Conservation (phyloP, 495 filamentous ascomycete species). For the Neurospora africana region DNA sequence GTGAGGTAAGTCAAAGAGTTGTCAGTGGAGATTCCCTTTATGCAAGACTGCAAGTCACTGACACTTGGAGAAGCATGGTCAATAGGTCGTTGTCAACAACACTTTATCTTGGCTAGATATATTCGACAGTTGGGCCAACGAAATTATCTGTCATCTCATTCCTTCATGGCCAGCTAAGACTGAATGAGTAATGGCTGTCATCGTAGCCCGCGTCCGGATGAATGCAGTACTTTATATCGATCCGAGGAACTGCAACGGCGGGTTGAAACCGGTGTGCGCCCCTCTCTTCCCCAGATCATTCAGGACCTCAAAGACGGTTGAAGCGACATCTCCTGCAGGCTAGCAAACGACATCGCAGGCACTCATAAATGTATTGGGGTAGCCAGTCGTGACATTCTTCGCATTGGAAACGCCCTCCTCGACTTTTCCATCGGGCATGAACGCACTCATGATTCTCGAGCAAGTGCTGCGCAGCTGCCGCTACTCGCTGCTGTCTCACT, state of each 20-base stretch:
- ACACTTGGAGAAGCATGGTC: background rate
- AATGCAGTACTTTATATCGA: no score
- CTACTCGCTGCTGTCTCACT: background rate
- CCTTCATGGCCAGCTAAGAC: background rate
- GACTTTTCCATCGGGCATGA: constrained; percentile 8
- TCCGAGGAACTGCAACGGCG: no score
- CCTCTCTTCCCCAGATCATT: background rate
- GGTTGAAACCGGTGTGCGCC: background rate
- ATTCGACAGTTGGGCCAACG: background rate
- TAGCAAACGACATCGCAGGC: constrained; percentile 9
- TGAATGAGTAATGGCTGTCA: background rate
- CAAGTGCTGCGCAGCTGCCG: background rate
- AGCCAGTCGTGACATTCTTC: constrained; percentile 12
- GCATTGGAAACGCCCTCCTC: constrained; percentile 4
- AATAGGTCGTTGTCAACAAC: background rate
- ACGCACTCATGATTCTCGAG: constrained; percentile 13
- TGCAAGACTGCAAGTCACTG: background rate
- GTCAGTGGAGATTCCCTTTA: background rate
- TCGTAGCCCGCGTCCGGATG: background rate
- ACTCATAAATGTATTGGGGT: constrained; percentile 16
- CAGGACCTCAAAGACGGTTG: constrained; percentile 8
- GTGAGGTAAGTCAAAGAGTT: background rate
- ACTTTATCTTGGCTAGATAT: background rate
- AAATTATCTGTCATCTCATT: background rate
- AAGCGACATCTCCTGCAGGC: constrained; percentile 14